phyloP scores from a whole-genome alignment of 2,329 filamentous ascomycete species.

The Aureobasidium melanogenum region DNA sequence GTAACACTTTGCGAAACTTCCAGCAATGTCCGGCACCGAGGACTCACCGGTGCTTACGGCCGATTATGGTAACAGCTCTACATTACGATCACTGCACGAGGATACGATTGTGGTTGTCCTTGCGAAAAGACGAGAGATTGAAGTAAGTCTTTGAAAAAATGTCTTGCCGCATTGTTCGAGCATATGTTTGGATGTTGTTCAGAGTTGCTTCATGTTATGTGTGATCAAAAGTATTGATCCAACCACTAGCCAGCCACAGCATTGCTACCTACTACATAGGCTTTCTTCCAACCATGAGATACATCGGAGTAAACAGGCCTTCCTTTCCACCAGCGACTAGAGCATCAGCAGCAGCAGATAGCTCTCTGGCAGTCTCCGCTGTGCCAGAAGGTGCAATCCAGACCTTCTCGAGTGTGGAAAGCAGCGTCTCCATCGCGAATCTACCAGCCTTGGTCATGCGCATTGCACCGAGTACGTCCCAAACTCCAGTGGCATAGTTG shows the following conservation, averaged over 20 bases:
- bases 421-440: slow-evolving; percentile 64
- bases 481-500: slow-evolving; percentile 66
- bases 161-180: no score
- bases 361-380: slow-evolving; percentile 86
- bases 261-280: slow-evolving; percentile 34
- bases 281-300: slow-evolving; percentile 90
- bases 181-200: no score
- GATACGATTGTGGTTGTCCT: no score
- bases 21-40: no score
- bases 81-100: no score
- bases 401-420: slow-evolving; percentile 66
- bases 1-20: no score
- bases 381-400: slow-evolving; percentile 72
- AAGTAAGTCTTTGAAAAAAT: no score
- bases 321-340: slow-evolving; percentile 78
- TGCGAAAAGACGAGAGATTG: no score
- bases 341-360: slow-evolving; percentile 73
- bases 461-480: slow-evolving; percentile 72
- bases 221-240: no score
- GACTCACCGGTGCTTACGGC: no score
- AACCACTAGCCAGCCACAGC: neutral
- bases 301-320: slow-evolving; percentile 98
- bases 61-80: no score
- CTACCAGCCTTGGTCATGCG: slow-evolving; percentile 85
- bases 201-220: no score